Evolutionary conservation across 768 basidiomycete species (phyloP).

Genomic region (Obba rivulosa): DNA sequence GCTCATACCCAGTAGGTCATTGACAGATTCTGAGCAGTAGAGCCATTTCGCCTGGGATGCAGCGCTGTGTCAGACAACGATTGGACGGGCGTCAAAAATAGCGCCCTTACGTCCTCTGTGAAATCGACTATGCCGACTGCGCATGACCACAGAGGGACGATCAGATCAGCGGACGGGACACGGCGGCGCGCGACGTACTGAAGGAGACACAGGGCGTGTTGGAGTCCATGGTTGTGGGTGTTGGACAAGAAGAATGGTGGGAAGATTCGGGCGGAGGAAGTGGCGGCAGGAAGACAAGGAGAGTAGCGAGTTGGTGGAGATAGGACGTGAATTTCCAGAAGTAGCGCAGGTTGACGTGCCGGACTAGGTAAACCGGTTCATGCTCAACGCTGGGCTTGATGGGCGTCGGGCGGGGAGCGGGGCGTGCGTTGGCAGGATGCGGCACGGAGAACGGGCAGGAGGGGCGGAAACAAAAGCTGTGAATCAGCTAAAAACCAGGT

Average conservation of each 20-base stretch:
- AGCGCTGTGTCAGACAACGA: slow-evolving; percentile 4
- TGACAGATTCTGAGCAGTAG: slow-evolving; percentile 24
- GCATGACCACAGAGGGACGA: slow-evolving; percentile 2
- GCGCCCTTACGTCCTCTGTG: slow-evolving; percentile 53
- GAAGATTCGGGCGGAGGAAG: slow-evolving; percentile 1
- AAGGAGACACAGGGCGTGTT: slow-evolving; percentile 61
- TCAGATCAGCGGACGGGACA: slow-evolving; percentile 2
- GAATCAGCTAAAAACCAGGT: slow-evolving; percentile 1
- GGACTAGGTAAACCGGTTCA: not conserved
- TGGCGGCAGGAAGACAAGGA: slow-evolving; percentile 4
- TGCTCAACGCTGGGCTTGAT: not conserved
- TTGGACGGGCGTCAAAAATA: not conserved
- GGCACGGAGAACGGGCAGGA: not conserved
- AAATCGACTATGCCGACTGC: slow-evolving; percentile 80
- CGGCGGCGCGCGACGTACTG: slow-evolving; percentile 44
- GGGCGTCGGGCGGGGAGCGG: too few relatives aligned
- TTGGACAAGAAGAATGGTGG: not conserved
- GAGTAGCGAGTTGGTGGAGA: slow-evolving; percentile 8
- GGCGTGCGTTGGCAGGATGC: not conserved
- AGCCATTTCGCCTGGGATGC: slow-evolving; percentile 21
- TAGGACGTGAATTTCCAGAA: slow-evolving; percentile 18
- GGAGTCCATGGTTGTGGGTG: slow-evolving; percentile 17
- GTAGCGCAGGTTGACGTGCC: slow-evolving; percentile 1
- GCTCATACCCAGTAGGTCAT: slow-evolving; percentile 20
- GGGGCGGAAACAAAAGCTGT: slow-evolving; percentile 1